Evolutionary conservation across 495 filamentous ascomycete genomes (phyloP).

Genomic region (Hapsidospora chrysogenum): DNA sequence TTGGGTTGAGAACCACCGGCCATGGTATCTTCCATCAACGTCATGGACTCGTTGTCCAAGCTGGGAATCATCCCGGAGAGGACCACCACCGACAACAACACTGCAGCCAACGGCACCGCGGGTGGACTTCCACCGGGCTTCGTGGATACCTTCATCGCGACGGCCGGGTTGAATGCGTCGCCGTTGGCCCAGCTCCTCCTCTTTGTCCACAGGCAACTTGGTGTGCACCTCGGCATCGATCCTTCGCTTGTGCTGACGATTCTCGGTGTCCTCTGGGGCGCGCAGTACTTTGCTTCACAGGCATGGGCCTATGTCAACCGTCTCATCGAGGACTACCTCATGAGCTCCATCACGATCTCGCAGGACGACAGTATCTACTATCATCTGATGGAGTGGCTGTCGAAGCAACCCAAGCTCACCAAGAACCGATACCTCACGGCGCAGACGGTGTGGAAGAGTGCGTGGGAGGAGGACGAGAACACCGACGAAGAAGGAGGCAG

Average conservation of each 20-base stretch:
- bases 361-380: slow-evolving; percentile 42
- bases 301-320: slow-evolving; percentile 9
- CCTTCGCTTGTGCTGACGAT: slow-evolving; percentile 17
- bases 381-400: slow-evolving; percentile 44
- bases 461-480: slow-evolving; percentile 35
- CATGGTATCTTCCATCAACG: too few relatives aligned
- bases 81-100: too few relatives aligned
- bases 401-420: slow-evolving; percentile 31
- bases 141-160: neutral
- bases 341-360: slow-evolving; percentile 36
- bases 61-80: too few relatives aligned
- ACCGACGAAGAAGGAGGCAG: too few relatives aligned
- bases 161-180: neutral
- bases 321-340: slow-evolving; percentile 27
- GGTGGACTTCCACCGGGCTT: too few relatives aligned
- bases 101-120: too few relatives aligned
- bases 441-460: slow-evolving; percentile 32
- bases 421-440: slow-evolving; percentile 39
- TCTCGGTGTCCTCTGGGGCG: slow-evolving; percentile 20
- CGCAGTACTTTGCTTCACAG: slow-evolving; percentile 16
- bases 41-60: too few relatives aligned
- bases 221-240: slow-evolving; percentile 18
- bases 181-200: slow-evolving; percentile 7
- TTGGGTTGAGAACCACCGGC: too few relatives aligned
- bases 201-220: slow-evolving; percentile 11